Evolutionary conservation across 768 basidiomycete genomes (phyloP).

Genomic region (Lentinula detonsa): DNA sequence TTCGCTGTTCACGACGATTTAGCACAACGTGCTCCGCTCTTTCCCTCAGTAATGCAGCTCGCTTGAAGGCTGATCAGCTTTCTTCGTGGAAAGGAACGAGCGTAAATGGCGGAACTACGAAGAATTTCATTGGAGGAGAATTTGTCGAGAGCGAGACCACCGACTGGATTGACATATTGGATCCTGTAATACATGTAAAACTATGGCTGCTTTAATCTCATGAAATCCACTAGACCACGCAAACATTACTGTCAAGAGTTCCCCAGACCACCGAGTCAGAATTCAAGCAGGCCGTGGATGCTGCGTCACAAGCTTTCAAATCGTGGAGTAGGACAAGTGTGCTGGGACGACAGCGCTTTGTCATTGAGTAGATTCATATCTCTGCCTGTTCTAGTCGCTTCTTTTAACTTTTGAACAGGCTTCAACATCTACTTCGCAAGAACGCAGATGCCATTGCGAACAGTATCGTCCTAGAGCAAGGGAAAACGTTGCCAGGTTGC

Average conservation of each 20-base stretch:
- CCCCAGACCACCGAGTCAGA: slow-evolving; percentile 83
- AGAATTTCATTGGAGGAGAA: slow-evolving; percentile 88
- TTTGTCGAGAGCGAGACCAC: slow-evolving; percentile 77
- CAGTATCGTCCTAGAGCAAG: slow-evolving; percentile 93
- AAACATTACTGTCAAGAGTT: slow-evolving; percentile 82
- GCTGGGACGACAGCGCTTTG: slow-evolving; percentile 81
- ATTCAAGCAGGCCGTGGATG: slow-evolving; percentile 77
- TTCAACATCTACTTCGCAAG: slow-evolving; percentile 82
- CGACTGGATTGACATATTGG: slow-evolving; percentile 82
- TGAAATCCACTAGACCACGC: slow-evolving; percentile 59
- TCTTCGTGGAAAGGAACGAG: slow-evolving; percentile 87
- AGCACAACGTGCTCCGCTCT: slow-evolving; percentile 40
- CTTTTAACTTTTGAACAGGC: slow-evolving; percentile 33
- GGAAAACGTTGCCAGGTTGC: slow-evolving; percentile 82
- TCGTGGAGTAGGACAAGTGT: slow-evolving; percentile 86
- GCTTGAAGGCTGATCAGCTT: slow-evolving; percentile 60
- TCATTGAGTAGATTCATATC: slow-evolving; percentile 64
- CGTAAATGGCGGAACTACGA: slow-evolving; percentile 79
- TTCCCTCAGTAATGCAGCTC: slow-evolving; percentile 49
- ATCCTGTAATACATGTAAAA: slow-evolving; percentile 61
- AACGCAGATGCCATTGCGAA: slow-evolving; percentile 81
- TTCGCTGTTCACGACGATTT: slow-evolving; percentile 19
- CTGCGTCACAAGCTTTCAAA: slow-evolving; percentile 82
- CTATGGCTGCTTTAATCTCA: not conserved
- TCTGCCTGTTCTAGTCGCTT: slow-evolving; percentile 1